Percentiles rank a stretch among this genome's conserved stretches.
These are phyloP conservation scores for Lasiodiplodia sp. DNA, from an alignment of 2,329 filamentous ascomycete genomes.

Conservation along the genomic window DNA sequence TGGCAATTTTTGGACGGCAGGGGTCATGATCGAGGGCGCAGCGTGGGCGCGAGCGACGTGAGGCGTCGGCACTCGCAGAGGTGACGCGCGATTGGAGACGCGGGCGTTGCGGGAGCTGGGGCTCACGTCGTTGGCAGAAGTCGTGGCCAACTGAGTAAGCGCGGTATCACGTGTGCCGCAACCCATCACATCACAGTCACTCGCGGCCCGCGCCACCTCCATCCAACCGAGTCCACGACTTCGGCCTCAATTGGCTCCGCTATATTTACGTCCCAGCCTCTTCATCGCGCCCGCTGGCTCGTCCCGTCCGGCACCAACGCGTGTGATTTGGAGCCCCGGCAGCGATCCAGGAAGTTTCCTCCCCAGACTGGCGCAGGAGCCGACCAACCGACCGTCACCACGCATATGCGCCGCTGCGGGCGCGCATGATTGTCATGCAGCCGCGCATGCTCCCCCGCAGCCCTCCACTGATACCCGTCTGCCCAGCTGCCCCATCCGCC, in stretches of 20 bases:
- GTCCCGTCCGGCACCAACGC: constrained; percentile 8
- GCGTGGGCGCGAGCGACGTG: constrained; percentile 31
- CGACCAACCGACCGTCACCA: constrained; percentile 26
- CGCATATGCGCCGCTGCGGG: constrained; percentile 25
- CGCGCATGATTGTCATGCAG: constrained; percentile 28
- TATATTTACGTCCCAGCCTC: constrained; percentile 10
- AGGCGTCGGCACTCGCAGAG: constrained; percentile 9
- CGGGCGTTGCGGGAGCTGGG: background rate
- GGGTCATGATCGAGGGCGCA: constrained; percentile 40
- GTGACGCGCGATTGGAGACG: constrained; percentile 14
- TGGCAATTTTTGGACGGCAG: constrained; percentile 33
- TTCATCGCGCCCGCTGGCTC: constrained; percentile 14
- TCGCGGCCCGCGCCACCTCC: background rate
- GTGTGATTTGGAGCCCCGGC: constrained; percentile 17
- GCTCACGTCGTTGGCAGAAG: background rate
- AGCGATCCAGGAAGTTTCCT: background rate
- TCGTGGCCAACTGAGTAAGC: background rate
- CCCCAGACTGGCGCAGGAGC: background rate
- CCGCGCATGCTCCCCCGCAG: constrained; percentile 23
- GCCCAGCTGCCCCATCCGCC: background rate
- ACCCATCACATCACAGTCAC: constrained; percentile 8
- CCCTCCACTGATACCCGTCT: constrained; percentile 6
- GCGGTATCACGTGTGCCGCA: constrained; percentile 2
- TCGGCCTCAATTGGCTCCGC: constrained; percentile 6
- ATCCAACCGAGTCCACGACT: constrained; percentile 20